Evolutionary conservation across 306 rosid species (phyloP).

Genomic region (Canavalia gladiata): DNA sequence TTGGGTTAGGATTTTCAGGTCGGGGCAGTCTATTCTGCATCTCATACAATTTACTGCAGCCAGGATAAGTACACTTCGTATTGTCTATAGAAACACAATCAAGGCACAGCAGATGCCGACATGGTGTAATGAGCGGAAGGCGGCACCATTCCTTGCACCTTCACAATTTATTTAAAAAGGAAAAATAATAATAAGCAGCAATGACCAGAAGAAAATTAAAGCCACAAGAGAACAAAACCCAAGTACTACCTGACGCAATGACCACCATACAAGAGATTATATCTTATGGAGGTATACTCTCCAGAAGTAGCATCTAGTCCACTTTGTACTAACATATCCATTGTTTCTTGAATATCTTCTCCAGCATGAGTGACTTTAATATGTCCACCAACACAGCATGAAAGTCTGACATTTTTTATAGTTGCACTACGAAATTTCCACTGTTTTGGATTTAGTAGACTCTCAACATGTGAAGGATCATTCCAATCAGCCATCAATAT

Average conservation of each 20-base stretch:
- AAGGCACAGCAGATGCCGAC: slow-evolving; percentile 90
- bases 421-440: slow-evolving; percentile 89
- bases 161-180: slow-evolving; percentile 38
- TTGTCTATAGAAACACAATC: slow-evolving; percentile 89
- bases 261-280: slow-evolving; percentile 78
- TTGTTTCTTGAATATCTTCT: slow-evolving; percentile 97
- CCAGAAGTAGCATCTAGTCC: slow-evolving; percentile 78
- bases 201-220: slow-evolving; percentile 7
- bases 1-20: slow-evolving; percentile 94
- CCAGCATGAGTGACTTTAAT: slow-evolving; percentile 96
- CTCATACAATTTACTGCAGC: slow-evolving; percentile 80
- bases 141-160: slow-evolving; percentile 99
- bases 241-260: slow-evolving; percentile 76
- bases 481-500: slow-evolving; percentile 98
- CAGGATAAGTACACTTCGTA: slow-evolving; percentile 86
- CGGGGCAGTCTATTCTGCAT: slow-evolving; percentile 85
- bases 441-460: slow-evolving; percentile 91
- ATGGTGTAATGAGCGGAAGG: slow-evolving; percentile 91
- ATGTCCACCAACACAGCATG: slow-evolving; percentile 98
- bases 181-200: slow-evolving; percentile 30
- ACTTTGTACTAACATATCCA: slow-evolving; percentile 80
- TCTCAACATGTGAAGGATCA: slow-evolving; percentile 95
- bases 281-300: slow-evolving; percentile 77
- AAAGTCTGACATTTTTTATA: slow-evolving; percentile 82
- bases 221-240: slow-evolving; percentile 43